Percentiles rank a stretch among this genome's conserved stretches.
These are phyloP conservation scores for Datura wrightii DNA, from an alignment of 257 asterid species.

Conservation along the genomic window DNA sequence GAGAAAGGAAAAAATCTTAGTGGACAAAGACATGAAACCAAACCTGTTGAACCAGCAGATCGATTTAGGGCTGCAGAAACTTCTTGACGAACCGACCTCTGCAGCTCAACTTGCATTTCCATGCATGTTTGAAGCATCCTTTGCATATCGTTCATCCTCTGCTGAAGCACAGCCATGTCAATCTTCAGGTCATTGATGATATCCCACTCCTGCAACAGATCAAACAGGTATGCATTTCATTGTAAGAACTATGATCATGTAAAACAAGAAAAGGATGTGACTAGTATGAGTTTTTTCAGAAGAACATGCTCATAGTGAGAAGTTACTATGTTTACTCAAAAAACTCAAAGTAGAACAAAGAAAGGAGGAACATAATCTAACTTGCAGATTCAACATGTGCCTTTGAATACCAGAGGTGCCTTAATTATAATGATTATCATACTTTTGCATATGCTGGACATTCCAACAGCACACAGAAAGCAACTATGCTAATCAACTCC, in stretches of 20 bases:
- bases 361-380: not conserved
- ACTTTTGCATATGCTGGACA: not conserved
- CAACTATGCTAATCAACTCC: not conserved
- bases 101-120: constrained; percentile 89
- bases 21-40: constrained; percentile 21
- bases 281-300: not conserved
- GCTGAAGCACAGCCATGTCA: constrained; percentile 82
- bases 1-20: not conserved
- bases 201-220: constrained; percentile 64
- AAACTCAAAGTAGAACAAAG: not conserved
- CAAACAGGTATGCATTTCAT: not conserved
- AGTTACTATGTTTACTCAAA: constrained; percentile 4
- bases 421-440: not conserved
- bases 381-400: not conserved
- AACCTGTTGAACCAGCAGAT: constrained; percentile 58
- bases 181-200: constrained; percentile 69
- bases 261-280: not conserved
- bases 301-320: constrained; percentile 11
- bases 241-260: not conserved
- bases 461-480: not conserved
- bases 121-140: constrained; percentile 85
- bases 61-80: constrained; percentile 84
- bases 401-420: not conserved
- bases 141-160: constrained; percentile 80
- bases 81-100: constrained; percentile 71